Base-by-base conservation (phyloP, 1,139 yeast species). In the Suhomyces anneliseae region DNA sequence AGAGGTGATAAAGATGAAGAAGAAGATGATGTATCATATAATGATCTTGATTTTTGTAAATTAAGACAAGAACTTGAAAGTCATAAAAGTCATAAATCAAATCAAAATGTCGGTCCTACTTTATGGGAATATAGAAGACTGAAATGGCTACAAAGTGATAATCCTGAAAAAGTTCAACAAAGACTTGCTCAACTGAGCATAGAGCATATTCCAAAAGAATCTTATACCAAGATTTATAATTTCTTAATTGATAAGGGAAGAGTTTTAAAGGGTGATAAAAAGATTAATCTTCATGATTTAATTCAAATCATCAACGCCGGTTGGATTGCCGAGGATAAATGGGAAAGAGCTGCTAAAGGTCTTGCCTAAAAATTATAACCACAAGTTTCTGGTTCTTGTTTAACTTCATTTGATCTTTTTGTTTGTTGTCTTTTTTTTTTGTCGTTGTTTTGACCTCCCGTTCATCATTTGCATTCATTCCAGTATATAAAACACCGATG, bases 261-360 rank as follows among this genome's bases (percentile, higher is more conserved):
- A 55, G 69, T 74, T 2, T 70, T 87, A 55, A 81, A 76, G 54
- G 40, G 54, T 1, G 69, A 64, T 36, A 78, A 71, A 56, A 80
- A 83, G 33, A 68, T 87, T 61, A 85, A 84, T 60, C 69, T 86
- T 54, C 66, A 66, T 48, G 92, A 86, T 58, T 77, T 83, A 39
- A 59, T 85, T 46, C 74, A 74, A 48, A 76, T 86, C 12, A 76
- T 86, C 34, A 79, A 85, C 56, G 77, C 81, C 6, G 93, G 92
- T 7, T 87, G 95, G 95, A 70, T 74, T 15, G 81, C 79, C 46
- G 80, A 79, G 24, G 83, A 78, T 49, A 78, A 77, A 56, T 85
- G 88, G 85, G 89, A 83, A 45, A 58, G 79, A 38, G 82, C 82
- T 8, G 80, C 79, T 7, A 66, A 62, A 43, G 82, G 82, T 1